phyloP scores from a whole-genome alignment of 345 rosid genomes.

The Noccaea bulbosa region DNA sequence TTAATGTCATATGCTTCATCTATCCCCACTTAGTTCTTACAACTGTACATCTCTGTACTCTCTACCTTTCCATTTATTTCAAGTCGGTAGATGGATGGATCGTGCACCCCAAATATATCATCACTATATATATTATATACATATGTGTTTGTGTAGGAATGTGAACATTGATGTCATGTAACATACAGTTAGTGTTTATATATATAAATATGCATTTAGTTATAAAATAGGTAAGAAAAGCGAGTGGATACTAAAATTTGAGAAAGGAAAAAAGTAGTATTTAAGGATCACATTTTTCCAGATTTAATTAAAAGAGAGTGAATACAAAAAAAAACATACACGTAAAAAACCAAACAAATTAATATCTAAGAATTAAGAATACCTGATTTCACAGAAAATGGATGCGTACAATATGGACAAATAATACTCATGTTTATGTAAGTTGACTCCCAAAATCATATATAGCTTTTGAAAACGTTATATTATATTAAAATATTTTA shows the following conservation, averaged over 20 bases:
- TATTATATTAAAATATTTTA: background rate
- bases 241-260: background rate
- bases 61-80: constrained; percentile 40
- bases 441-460: constrained; percentile 26
- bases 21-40: constrained; percentile 35
- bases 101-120: constrained; percentile 30
- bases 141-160: background rate
- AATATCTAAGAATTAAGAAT: too few species aligned
- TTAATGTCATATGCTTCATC: constrained; percentile 39
- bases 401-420: constrained; percentile 30
- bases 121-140: background rate
- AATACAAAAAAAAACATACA: too few species aligned
- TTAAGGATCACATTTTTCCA: background rate
- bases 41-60: constrained; percentile 46
- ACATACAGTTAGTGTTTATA: background rate
- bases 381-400: background rate
- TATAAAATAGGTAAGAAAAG: constrained; percentile 1
- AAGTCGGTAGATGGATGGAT: constrained; percentile 41
- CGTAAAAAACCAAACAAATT: too few species aligned
- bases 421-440: constrained; percentile 7
- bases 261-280: background rate
- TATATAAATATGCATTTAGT: background rate
- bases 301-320: too few species aligned
- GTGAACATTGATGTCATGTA: background rate
- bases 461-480: constrained; percentile 11